Conservation (phyloP, 148 eudicot genomes). For the Rhododendron ovatum region DNA sequence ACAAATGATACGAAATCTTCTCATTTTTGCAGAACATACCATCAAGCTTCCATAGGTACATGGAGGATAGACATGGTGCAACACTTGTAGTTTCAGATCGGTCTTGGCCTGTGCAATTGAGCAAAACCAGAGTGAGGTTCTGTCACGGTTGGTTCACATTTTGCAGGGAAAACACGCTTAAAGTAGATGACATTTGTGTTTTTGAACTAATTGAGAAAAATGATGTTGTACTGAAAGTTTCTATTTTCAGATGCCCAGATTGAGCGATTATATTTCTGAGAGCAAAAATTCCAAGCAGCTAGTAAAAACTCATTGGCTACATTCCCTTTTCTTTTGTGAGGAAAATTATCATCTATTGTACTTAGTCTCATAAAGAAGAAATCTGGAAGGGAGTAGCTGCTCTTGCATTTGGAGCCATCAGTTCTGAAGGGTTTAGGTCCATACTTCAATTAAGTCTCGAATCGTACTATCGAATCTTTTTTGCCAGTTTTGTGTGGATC, state of each 20-base stretch:
- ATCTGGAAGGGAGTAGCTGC: not conserved
- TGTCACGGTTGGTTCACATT: not conserved
- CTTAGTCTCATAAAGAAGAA: not conserved
- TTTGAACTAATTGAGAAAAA: conserved; percentile 9
- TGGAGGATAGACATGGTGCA: not conserved
- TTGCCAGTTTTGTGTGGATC: not conserved
- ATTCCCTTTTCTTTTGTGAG: not conserved
- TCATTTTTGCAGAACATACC: conserved; percentile 13
- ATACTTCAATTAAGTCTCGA: not conserved
- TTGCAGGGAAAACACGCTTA: not conserved
- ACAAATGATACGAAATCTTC: not conserved
- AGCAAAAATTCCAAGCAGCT: not conserved
- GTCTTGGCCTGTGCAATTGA: not conserved
- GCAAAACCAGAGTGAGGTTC: not conserved
- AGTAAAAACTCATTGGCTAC: not conserved
- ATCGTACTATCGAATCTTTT: not conserved
- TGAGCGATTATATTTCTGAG: not conserved
- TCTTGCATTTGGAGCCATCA: not conserved
- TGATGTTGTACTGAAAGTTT: conserved; percentile 1
- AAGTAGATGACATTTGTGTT: conserved; percentile 12
- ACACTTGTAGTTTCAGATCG: not conserved
- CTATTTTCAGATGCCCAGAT: conserved; percentile 4
- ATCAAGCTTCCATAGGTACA: not conserved
- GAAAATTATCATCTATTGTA: not conserved
- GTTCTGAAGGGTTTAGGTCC: not conserved